These are phyloP conservation scores for Lipomyces sp. DNA, from an alignment of 805 yeast species.

Conservation along the genomic window DNA sequence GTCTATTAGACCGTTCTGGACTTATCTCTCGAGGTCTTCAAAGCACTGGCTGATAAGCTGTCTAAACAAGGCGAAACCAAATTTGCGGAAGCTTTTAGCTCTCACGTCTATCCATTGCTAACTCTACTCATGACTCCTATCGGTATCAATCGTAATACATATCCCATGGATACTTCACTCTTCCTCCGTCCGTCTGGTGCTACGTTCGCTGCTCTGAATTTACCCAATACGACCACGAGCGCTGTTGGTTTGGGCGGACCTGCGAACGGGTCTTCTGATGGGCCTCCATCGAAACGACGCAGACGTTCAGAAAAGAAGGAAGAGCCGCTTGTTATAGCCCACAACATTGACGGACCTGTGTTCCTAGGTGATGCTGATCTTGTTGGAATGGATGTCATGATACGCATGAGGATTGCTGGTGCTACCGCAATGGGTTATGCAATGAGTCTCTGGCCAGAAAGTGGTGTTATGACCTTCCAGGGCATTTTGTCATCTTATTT, in stretches of 20 bases:
- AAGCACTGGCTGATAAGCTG: constrained; percentile 21
- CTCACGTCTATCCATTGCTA: constrained; percentile 61
- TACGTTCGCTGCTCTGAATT: constrained; percentile 40
- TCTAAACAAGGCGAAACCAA: constrained; percentile 20
- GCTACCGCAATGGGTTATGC: constrained; percentile 73
- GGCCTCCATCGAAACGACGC: constrained; percentile 28
- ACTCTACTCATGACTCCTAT: constrained; percentile 87
- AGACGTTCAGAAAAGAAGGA: constrained; percentile 29
- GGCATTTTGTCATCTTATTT: constrained; percentile 20
- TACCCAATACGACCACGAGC: constrained; percentile 1
- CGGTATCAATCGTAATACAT: constrained; percentile 88
- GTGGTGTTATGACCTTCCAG: constrained; percentile 27
- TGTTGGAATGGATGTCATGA: constrained; percentile 73
- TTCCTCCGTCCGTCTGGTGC: constrained; percentile 81
- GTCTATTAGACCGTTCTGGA: constrained; percentile 19
- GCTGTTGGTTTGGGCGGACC: constrained; percentile 1
- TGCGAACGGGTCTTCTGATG: constrained; percentile 11
- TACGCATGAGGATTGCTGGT: constrained; percentile 75
- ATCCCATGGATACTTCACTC: constrained; percentile 75
- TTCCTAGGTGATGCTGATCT: constrained; percentile 87
- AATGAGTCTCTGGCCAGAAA: constrained; percentile 37
- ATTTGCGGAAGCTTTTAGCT: constrained; percentile 58
- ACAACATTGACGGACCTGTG: constrained; percentile 90
- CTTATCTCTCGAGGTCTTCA: constrained; percentile 30
- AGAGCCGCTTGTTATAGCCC: constrained; percentile 46